A percentile compares a stretch with the other conserved stretches of the same genome.
These are phyloP conservation scores for Claviceps sp. DNA, from an alignment of 2,329 filamentous ascomycete genomes.

Conservation along the genomic window DNA sequence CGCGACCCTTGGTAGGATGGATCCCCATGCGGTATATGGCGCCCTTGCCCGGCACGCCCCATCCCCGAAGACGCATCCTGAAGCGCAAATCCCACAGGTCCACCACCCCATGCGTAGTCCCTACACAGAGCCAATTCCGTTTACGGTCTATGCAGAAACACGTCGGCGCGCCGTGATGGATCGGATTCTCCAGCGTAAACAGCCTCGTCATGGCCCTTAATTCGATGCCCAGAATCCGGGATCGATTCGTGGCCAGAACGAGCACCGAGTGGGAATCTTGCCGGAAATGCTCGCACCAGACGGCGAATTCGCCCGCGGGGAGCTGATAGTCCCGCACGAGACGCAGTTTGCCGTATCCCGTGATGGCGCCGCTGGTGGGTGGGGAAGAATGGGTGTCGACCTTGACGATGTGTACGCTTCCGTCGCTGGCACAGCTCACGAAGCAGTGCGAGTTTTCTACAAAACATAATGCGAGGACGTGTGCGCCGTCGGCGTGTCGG, in stretches of 20 bases:
- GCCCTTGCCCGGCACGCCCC: conserved; percentile 71
- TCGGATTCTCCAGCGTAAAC: conserved; percentile 71
- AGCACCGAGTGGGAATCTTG: conserved; percentile 71
- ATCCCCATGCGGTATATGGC: conserved; percentile 68
- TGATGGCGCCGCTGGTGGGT: conserved; percentile 30
- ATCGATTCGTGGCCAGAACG: conserved; percentile 74
- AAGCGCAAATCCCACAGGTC: conserved; percentile 97
- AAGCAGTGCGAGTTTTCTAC: conserved; percentile 92
- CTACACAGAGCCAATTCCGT: conserved; percentile 80
- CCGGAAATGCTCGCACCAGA: conserved; percentile 89
- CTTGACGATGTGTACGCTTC: conserved; percentile 78
- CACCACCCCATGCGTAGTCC: conserved; percentile 83
- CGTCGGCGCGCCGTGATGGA: conserved; percentile 82
- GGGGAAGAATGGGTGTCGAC: conserved; percentile 38
- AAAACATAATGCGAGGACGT: conserved; percentile 74
- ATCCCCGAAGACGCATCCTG: conserved; percentile 71
- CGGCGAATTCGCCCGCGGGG: conserved; percentile 57
- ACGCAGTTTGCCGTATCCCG: conserved; percentile 64
- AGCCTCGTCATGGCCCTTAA: conserved; percentile 73
- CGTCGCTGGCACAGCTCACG: conserved; percentile 78
- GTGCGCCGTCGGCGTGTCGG: conserved; percentile 55
- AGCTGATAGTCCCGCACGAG: conserved; percentile 72
- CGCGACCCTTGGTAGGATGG: conserved; percentile 65
- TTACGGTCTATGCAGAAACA: conserved; percentile 81
- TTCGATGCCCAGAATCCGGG: conserved; percentile 72